Percentiles rank a stretch among this genome's conserved stretches.
Conservation (phyloP, 2,329 filamentous ascomycete genomes). For the Colletotrichum sp. region DNA sequence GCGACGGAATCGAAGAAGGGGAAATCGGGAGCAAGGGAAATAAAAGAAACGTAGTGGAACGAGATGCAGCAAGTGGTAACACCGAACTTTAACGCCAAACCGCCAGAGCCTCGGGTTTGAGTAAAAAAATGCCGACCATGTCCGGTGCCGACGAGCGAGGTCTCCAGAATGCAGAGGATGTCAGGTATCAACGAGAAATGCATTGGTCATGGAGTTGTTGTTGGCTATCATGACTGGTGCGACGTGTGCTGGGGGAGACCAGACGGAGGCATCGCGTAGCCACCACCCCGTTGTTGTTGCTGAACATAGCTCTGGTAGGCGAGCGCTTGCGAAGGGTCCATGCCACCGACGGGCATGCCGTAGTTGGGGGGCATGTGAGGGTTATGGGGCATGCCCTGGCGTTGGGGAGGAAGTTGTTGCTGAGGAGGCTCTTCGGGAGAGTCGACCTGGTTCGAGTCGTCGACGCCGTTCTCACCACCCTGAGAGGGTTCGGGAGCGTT, state of each 20-base stretch:
- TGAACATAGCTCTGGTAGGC: constrained; percentile 87
- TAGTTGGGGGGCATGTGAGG: constrained; percentile 69
- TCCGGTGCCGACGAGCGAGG: constrained; percentile 1
- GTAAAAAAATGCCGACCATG: neutral
- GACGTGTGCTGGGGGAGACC: constrained; percentile 85
- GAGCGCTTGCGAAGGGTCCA: constrained; percentile 79
- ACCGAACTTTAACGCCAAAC: constrained; percentile 33
- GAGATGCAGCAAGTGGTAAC: constrained; percentile 14
- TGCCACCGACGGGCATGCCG: constrained; percentile 65
- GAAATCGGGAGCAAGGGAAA: constrained; percentile 12
- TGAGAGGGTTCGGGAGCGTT: constrained; percentile 92
- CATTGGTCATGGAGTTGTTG: constrained; percentile 24
- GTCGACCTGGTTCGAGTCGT: constrained; percentile 78
- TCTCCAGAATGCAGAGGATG: constrained; percentile 56
- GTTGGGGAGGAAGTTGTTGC: constrained; percentile 74
- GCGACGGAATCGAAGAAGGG: neutral
- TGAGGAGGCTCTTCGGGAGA: constrained; percentile 89
- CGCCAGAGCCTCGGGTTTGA: constrained; percentile 42
- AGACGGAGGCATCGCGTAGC: constrained; percentile 78
- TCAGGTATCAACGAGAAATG: constrained; percentile 61
- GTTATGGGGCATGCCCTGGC: constrained; percentile 70
- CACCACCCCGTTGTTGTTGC: constrained; percentile 69
- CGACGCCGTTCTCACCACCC: constrained; percentile 81
- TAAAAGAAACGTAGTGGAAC: constrained; percentile 17
- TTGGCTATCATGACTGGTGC: constrained; percentile 69